A percentile compares a stretch with the other conserved stretches of the same genome.
These are phyloP conservation scores for Metschnikowia bowlesiae DNA, from an alignment of 805 yeast genomes.

Conservation along the genomic window DNA sequence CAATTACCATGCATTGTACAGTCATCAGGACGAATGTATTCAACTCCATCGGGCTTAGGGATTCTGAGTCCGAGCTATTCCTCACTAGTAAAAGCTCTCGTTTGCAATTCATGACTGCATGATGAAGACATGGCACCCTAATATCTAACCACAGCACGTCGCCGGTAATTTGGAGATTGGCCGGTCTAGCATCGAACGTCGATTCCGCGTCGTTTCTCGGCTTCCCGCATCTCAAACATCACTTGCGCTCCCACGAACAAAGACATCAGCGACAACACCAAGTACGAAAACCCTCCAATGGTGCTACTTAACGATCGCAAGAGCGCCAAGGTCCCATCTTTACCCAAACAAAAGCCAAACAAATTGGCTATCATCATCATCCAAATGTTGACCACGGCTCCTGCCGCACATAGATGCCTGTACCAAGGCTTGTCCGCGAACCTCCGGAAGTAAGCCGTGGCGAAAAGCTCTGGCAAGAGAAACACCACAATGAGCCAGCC, in stretches of 20 bases:
- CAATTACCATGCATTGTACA: background rate
- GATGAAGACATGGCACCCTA: background rate
- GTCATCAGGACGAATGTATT: too few relatives aligned
- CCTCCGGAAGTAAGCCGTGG: conserved; percentile 42
- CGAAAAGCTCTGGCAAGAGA: conserved; percentile 77
- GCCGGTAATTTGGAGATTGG: background rate
- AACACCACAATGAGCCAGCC: conserved; percentile 92
- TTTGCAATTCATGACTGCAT: background rate
- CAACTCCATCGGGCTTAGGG: too few relatives aligned
- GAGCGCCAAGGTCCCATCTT: conserved; percentile 72
- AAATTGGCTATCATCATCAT: conserved; percentile 97
- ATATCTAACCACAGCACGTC: too few relatives aligned
- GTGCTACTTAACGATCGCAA: conserved; percentile 71
- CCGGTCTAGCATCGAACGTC: conserved; percentile 62
- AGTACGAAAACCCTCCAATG: conserved; percentile 58
- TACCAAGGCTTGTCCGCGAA: conserved; percentile 58
- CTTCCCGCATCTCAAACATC: conserved; percentile 89
- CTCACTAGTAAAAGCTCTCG: too few relatives aligned
- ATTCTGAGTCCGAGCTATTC: too few relatives aligned
- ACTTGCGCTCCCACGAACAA: conserved; percentile 84
- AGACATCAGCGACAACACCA: conserved; percentile 55
- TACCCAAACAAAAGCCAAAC: conserved; percentile 90
- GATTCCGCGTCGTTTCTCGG: conserved; percentile 79
- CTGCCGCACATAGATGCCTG: conserved; percentile 77
- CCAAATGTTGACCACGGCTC: conserved; percentile 90